Conservation (phyloP, 768 basidiomycete species). For the Mycena vulgaris region DNA sequence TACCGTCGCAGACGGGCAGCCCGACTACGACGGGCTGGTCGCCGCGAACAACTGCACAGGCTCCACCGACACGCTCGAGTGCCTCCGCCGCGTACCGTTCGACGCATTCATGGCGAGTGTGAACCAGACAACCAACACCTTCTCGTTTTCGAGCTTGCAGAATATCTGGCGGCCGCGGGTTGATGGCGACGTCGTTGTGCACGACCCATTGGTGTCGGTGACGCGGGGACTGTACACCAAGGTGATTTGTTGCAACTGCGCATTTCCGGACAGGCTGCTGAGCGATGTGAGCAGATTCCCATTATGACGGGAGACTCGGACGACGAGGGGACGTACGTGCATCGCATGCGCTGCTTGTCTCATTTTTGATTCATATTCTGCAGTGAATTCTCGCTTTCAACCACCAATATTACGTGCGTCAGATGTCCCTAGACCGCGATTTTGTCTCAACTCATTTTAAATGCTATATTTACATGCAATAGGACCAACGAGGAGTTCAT, state of each 20-base stretch:
- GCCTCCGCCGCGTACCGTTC: constrained; percentile 51
- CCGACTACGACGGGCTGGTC: constrained; percentile 20
- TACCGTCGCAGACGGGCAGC: constrained; percentile 22
- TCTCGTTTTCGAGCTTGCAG: constrained; percentile 48
- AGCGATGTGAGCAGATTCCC: constrained; percentile 5
- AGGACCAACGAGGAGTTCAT: constrained; percentile 23
- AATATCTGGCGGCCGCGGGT: constrained; percentile 56
- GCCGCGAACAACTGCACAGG: constrained; percentile 41
- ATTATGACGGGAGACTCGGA: constrained; percentile 23
- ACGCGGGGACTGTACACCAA: constrained; percentile 52
- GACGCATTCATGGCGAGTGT: constrained; percentile 49
- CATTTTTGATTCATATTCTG: no score
- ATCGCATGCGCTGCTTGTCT: background rate
- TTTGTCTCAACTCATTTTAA: background rate
- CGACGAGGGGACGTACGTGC: constrained; percentile 35
- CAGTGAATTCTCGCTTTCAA: constrained; percentile 20
- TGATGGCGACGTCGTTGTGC: constrained; percentile 56
- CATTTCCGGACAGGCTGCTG: background rate
- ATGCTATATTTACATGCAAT: no score
- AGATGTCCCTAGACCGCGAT: background rate
- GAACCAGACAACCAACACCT: constrained; percentile 48
- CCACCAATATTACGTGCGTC: constrained; percentile 29
- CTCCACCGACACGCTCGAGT: constrained; percentile 48
- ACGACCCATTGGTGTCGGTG: constrained; percentile 50
- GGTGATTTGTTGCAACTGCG: constrained; percentile 3